These are phyloP conservation scores for Kalmusia sp. DNA, from an alignment of 2,329 filamentous ascomycete species.

Conservation along the genomic window DNA sequence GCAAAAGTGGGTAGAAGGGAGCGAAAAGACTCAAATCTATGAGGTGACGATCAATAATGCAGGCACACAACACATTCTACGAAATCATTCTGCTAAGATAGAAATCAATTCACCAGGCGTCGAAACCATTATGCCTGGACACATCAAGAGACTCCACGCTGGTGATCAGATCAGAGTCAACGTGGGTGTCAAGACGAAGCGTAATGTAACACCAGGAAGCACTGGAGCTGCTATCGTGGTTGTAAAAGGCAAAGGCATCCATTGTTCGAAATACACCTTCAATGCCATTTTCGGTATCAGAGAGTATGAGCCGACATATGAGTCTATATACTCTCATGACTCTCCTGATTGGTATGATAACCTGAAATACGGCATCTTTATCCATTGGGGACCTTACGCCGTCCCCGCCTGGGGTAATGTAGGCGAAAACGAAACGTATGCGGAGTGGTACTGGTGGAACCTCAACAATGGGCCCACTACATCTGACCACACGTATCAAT, in stretches of 20 bases:
- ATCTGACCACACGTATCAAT: conserved; percentile 54
- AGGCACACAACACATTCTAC: conserved; percentile 3
- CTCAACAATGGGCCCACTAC: conserved; percentile 46
- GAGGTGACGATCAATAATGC: conserved; percentile 21
- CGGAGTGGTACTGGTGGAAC: conserved; percentile 60
- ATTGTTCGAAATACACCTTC: conserved; percentile 7
- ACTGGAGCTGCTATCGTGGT: conserved; percentile 12
- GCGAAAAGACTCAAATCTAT: conserved; percentile 15
- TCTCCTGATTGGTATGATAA: conserved; percentile 58
- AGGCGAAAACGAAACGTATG: conserved; percentile 48
- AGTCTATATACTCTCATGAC: conserved; percentile 19
- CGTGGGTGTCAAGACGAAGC: conserved; percentile 13
- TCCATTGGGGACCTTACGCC: conserved; percentile 65
- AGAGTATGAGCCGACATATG: conserved; percentile 16
- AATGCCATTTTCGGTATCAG: conserved; percentile 18
- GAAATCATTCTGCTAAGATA: conserved; percentile 10
- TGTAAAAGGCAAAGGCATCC: conserved; percentile 1
- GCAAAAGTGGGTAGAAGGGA: conserved; percentile 15
- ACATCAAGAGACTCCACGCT: conserved; percentile 19
- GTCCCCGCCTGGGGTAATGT: conserved; percentile 63
- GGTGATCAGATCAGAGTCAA: conserved; percentile 21
- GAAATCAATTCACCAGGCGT: conserved; percentile 10
- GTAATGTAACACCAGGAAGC: conserved; percentile 1
- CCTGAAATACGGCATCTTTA: conserved; percentile 67
- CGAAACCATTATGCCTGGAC: conserved; percentile 15